Conservation (phyloP, 495 filamentous ascomycete genomes). For the Jackrogersella multiformis region DNA sequence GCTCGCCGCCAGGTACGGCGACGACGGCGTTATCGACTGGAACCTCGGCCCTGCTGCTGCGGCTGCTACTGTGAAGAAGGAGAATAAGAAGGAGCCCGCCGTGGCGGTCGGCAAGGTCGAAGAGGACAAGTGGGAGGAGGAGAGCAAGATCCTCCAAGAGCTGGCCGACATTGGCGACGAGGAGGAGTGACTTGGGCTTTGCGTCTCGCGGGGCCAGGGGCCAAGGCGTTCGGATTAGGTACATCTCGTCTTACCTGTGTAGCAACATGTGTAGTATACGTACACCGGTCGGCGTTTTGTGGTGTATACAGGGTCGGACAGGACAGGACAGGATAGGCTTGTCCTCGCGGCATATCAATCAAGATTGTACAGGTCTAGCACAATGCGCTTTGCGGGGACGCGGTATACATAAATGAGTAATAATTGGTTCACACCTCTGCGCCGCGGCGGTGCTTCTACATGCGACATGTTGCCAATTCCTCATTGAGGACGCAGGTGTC, state of each 20-base stretch:
- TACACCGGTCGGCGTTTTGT: constrained; percentile 25
- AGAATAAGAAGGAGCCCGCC: constrained; percentile 23
- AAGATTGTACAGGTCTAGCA: constrained; percentile 25
- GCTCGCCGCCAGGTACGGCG: constrained; percentile 79
- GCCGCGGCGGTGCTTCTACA: background rate
- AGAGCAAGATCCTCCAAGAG: constrained; percentile 39
- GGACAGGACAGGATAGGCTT: no score
- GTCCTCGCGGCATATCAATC: constrained; percentile 13
- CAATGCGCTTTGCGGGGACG: constrained; percentile 11
- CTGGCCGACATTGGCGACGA: constrained; percentile 21
- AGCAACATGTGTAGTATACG: constrained; percentile 7
- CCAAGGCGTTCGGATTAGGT: constrained; percentile 20
- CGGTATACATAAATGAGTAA: constrained; percentile 16
- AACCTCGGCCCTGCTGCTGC: constrained; percentile 70
- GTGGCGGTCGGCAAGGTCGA: constrained; percentile 32
- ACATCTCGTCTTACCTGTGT: constrained; percentile 10
- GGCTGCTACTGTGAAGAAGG: constrained; percentile 32
- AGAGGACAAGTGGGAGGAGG: constrained; percentile 26
- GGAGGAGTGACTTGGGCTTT: constrained; percentile 3
- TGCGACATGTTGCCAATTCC: background rate
- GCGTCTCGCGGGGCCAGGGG: background rate
- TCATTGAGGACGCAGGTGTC: background rate
- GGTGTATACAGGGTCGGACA: constrained; percentile 1
- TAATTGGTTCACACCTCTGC: background rate
- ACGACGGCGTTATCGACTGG: constrained; percentile 86